phyloP scores from a whole-genome alignment of 2,329 filamentous ascomycete species.

The Pezicula radicicola region DNA sequence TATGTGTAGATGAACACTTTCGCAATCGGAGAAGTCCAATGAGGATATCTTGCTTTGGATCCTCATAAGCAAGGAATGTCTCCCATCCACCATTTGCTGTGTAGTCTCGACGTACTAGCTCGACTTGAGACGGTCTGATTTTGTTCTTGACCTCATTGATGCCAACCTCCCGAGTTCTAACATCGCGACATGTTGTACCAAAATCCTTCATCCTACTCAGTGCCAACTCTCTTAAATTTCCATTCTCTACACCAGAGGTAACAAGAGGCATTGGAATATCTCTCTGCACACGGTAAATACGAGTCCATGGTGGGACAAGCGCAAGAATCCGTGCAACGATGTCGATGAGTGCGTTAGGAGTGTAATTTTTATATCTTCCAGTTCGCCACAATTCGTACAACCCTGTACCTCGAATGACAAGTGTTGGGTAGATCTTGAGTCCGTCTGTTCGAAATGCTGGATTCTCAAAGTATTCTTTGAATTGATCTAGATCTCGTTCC shows the following conservation, averaged over 20 bases:
- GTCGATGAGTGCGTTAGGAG: slow-evolving; percentile 92
- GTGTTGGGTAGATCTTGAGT: slow-evolving; percentile 94
- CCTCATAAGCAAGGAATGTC: slow-evolving; percentile 96
- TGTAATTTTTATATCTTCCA: slow-evolving; percentile 97
- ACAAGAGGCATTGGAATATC: slow-evolving; percentile 99
- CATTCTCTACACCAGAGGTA: slow-evolving; percentile 97
- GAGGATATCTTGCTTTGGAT: slow-evolving; percentile 96
- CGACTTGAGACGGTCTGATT: slow-evolving; percentile 92
- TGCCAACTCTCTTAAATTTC: slow-evolving; percentile 89
- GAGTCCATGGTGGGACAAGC: slow-evolving; percentile 93
- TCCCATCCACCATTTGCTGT: slow-evolving; percentile 96
- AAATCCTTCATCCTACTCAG: slow-evolving; percentile 99
- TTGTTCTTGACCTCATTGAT: slow-evolving; percentile 99
- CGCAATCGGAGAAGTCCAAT: slow-evolving; percentile 85
- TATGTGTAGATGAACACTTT: slow-evolving; percentile 89
- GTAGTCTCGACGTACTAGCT: slow-evolving; percentile 92
- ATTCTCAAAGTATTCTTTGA: slow-evolving; percentile 96
- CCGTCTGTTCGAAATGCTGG: slow-evolving; percentile 95
- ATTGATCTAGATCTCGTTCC: slow-evolving; percentile 96
- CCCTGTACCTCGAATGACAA: slow-evolving; percentile 94
- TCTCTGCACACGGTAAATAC: slow-evolving; percentile 96
- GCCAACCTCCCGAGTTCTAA: slow-evolving; percentile 92
- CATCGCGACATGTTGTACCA: slow-evolving; percentile 93
- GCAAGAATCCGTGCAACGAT: slow-evolving; percentile 95
- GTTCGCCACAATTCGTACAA: slow-evolving; percentile 98